These are phyloP conservation scores for Kodamaea suecica DNA, from an alignment of 1,139 yeast genomes.

Conservation along the genomic window DNA sequence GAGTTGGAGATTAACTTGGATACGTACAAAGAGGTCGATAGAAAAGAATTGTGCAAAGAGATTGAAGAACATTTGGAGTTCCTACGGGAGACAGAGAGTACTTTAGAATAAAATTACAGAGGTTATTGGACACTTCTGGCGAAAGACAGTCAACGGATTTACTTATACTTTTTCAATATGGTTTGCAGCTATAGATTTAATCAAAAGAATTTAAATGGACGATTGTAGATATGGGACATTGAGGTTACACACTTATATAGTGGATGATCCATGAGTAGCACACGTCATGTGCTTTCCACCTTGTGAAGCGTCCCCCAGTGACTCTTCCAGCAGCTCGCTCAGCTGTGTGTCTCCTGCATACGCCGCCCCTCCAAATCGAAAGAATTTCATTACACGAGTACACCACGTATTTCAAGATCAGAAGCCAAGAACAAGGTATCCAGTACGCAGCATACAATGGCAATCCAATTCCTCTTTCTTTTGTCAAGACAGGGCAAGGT, in stretches of 20 bases:
- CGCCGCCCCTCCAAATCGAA: background rate
- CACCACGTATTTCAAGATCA: constrained; percentile 3
- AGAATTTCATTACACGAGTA: background rate
- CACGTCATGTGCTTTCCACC: no score
- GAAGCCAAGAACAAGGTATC: constrained; percentile 2
- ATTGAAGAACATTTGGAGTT: constrained; percentile 43
- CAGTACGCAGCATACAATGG: constrained; percentile 39
- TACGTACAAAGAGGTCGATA: constrained; percentile 44
- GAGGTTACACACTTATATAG: no score
- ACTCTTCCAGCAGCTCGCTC: no score
- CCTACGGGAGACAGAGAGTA: constrained; percentile 30
- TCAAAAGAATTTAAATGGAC: no score
- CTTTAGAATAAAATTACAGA: constrained; percentile 15
- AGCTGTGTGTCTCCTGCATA: background rate
- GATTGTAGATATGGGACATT: no score
- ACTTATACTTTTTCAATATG: no score
- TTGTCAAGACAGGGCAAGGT: constrained; percentile 95
- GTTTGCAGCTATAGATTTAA: no score
- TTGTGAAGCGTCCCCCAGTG: no score
- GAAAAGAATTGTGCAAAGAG: constrained; percentile 47
- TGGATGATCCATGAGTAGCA: no score
- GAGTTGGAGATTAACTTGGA: constrained; percentile 46
- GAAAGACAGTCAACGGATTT: no score
- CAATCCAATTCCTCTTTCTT: constrained; percentile 71
- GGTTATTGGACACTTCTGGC: no score